These are phyloP conservation scores for Tylopilus rubrobrunneus DNA, from an alignment of 768 basidiomycete species.

Conservation along the genomic window DNA sequence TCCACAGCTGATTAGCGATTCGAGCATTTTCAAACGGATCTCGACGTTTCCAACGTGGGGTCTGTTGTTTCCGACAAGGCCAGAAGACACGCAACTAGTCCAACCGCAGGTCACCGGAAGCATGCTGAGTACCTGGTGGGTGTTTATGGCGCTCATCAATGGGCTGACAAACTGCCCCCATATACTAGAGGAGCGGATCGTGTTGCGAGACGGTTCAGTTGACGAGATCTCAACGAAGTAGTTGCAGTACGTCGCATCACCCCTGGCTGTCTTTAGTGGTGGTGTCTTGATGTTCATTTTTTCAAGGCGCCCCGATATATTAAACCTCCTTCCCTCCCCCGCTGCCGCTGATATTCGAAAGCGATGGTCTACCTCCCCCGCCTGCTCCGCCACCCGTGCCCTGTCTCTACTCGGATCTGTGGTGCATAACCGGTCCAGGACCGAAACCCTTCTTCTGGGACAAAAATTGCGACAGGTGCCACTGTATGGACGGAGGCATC, in stretches of 20 bases:
- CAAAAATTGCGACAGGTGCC: no score
- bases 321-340: constrained; percentile 50
- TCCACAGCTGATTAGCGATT: constrained; percentile 73
- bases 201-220: constrained; percentile 74
- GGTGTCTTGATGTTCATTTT: constrained; percentile 1
- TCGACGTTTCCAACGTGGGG: constrained; percentile 63
- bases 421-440: no score
- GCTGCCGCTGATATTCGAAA: constrained; percentile 36
- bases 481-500: no score
- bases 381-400: no score
- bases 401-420: no score
- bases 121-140: constrained; percentile 75
- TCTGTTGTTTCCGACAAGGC: constrained; percentile 28
- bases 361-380: no score
- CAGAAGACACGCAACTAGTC: constrained; percentile 33
- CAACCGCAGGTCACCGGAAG: constrained; percentile 73
- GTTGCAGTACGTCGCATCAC: constrained; percentile 83
- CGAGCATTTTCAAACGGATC: constrained; percentile 61
- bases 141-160: no score
- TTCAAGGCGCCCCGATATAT: constrained; percentile 68
- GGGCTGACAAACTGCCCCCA: constrained; percentile 67
- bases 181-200: constrained; percentile 70
- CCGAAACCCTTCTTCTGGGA: no score
- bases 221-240: no score
- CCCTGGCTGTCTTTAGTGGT: no score